A percentile compares a stretch with the other conserved stretches of the same genome.
Evolutionary conservation across 164 flowering plant species (phyloP).

Genomic region (Stephania japonica): DNA sequence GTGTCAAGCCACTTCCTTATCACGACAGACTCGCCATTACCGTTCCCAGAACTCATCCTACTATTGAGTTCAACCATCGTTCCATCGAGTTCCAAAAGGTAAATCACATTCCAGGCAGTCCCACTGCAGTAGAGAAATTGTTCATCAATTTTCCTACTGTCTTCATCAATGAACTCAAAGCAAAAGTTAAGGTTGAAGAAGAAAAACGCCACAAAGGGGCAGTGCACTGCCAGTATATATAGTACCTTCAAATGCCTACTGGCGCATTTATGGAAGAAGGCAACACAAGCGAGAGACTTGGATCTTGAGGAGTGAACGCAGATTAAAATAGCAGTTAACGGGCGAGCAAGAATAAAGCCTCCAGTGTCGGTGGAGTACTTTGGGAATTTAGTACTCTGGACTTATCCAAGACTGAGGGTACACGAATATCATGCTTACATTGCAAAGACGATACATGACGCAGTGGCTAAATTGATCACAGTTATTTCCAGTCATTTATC

Average conservation of each 20-base stretch:
- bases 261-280: conserved; percentile 16
- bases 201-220: not conserved
- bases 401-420: conserved; percentile 20
- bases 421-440: conserved; percentile 7
- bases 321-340: conserved; percentile 21
- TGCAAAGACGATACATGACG: conserved; percentile 18
- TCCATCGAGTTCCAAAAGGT: conserved; percentile 14
- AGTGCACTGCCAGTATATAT: not conserved
- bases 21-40: conserved; percentile 12
- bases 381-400: conserved; percentile 22
- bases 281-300: conserved; percentile 15
- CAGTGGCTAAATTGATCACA: conserved; percentile 13
- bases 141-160: conserved; percentile 9
- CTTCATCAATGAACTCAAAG: conserved; percentile 15
- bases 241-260: conserved; percentile 19
- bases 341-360: conserved; percentile 20
- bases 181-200: conserved; percentile 3
- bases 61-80: conserved; percentile 13
- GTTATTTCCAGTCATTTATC: conserved; percentile 20
- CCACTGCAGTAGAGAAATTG: conserved; percentile 9
- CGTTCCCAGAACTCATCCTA: conserved; percentile 15
- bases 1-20: conserved; percentile 6
- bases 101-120: not conserved
- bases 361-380: conserved; percentile 19
- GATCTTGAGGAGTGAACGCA: conserved; percentile 6